Percentiles rank a stretch among this genome's conserved stretches.
phyloP scores from a whole-genome alignment of 2,329 filamentous ascomycete genomes.

The Aspergillus brunneoviolaceus region DNA sequence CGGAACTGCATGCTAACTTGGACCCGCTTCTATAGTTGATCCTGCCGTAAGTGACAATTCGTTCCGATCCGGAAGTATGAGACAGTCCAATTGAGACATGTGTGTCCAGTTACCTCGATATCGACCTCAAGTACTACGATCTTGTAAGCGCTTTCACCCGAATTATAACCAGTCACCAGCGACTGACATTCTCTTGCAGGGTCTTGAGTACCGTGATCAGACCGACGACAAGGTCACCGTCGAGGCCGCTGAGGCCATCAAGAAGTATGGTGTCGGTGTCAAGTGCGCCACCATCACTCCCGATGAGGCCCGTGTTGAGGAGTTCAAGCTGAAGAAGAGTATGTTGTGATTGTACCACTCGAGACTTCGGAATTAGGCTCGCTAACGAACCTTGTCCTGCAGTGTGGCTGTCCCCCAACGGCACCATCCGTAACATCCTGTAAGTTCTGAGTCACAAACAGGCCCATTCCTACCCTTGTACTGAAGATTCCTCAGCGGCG shows the following conservation, averaged over 20 bases:
- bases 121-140: constrained; percentile 98
- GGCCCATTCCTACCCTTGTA: constrained; percentile 13
- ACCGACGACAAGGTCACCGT: constrained; percentile 95
- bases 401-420: constrained; percentile 99
- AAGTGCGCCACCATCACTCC: constrained; percentile 99
- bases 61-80: not conserved
- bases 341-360: constrained; percentile 37
- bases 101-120: constrained; percentile 70
- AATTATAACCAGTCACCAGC: not conserved
- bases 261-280: constrained; percentile 98
- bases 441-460: constrained; percentile 31
- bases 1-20: constrained; percentile 12
- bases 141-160: constrained; percentile 49
- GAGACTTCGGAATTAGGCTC: not conserved
- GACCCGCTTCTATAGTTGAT: constrained; percentile 63
- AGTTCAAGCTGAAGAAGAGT: constrained; percentile 99
- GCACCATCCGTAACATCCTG: constrained; percentile 70
- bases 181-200: constrained; percentile 43
- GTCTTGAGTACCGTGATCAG: constrained; percentile 90
- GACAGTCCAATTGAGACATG: constrained; percentile 20
- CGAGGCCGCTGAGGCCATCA: constrained; percentile 94
- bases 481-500: constrained; percentile 55
- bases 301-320: constrained; percentile 92
- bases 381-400: constrained; percentile 18
- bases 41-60: constrained; percentile 58